A percentile compares a stretch with the other conserved stretches of the same genome.
Conservation (phyloP, 306 rosid species). For the Gleditsia sinensis region DNA sequence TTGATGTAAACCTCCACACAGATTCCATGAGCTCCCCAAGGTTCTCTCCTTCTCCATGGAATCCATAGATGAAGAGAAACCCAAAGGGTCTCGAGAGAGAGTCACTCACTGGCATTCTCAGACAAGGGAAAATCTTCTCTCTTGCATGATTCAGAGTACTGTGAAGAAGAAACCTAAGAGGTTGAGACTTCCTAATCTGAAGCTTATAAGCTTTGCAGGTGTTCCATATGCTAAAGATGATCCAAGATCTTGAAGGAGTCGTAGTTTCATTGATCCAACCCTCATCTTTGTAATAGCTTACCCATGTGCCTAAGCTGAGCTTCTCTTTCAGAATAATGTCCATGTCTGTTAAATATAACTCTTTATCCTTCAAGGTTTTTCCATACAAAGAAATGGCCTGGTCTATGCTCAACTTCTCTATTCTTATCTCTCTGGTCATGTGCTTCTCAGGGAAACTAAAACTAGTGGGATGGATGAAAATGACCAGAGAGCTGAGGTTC, state of each 20-base stretch:
- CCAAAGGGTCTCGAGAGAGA: conserved; percentile 42
- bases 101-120: conserved; percentile 43
- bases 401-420: conserved; percentile 54
- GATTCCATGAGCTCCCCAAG: conserved; percentile 62
- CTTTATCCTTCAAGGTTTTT: conserved; percentile 49
- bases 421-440: conserved; percentile 47
- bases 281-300: conserved; percentile 58
- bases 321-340: conserved; percentile 68
- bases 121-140: conserved; percentile 61
- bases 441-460: conserved; percentile 40
- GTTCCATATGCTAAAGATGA: conserved; percentile 74
- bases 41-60: conserved; percentile 73
- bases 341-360: conserved; percentile 59
- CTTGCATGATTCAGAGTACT: conserved; percentile 52
- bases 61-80: conserved; percentile 62
- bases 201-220: conserved; percentile 60
- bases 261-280: conserved; percentile 51
- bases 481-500: conserved; percentile 59
- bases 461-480: conserved; percentile 57
- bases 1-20: conserved; percentile 61
- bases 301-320: conserved; percentile 72
- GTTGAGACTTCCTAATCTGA: conserved; percentile 55
- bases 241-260: conserved; percentile 60
- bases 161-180: conserved; percentile 47
- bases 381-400: conserved; percentile 60